These are phyloP conservation scores for Lippia alba DNA, from an alignment of 305 asterid genomes.

Conservation along the genomic window DNA sequence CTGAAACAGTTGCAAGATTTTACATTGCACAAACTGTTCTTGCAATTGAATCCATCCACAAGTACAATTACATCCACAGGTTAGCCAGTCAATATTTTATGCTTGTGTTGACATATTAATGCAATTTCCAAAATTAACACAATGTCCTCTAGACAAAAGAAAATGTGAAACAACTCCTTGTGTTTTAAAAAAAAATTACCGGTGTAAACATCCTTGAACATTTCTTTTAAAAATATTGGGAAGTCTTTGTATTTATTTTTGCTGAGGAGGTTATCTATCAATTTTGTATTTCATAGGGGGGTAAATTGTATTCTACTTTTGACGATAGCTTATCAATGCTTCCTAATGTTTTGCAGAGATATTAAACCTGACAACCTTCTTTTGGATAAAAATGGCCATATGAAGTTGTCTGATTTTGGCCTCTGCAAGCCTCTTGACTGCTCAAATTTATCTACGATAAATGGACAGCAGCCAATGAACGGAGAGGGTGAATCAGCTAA, in stretches of 20 bases:
- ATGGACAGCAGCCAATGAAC: constrained; percentile 48
- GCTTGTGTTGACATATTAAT: neutral
- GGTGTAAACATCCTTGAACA: too few relatives aligned
- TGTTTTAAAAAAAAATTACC: too few relatives aligned
- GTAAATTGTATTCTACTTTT: too few relatives aligned
- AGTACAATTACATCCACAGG: constrained; percentile 73
- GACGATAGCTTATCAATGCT: neutral
- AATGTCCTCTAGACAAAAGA: too few relatives aligned
- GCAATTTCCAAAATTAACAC: neutral
- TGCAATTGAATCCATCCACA: constrained; percentile 76
- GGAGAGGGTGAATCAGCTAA: constrained; percentile 43
- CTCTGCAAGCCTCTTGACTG: constrained; percentile 82
- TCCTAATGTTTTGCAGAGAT: constrained; percentile 51
- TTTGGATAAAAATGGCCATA: constrained; percentile 69
- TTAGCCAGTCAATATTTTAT: constrained; percentile 14
- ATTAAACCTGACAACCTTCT: constrained; percentile 79
- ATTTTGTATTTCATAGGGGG: too few relatives aligned
- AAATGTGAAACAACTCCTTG: too few relatives aligned
- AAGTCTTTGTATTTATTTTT: too few relatives aligned
- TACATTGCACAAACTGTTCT: constrained; percentile 72
- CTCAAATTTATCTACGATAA: constrained; percentile 54
- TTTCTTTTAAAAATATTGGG: too few relatives aligned
- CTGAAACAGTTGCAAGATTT: constrained; percentile 72
- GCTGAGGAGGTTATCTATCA: too few relatives aligned
- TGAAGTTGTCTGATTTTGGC: constrained; percentile 76